Percentiles rank a stretch among this genome's conserved stretches.
Conservation (phyloP, 1,139 yeast genomes). For the Geotrichum histeridarum region DNA sequence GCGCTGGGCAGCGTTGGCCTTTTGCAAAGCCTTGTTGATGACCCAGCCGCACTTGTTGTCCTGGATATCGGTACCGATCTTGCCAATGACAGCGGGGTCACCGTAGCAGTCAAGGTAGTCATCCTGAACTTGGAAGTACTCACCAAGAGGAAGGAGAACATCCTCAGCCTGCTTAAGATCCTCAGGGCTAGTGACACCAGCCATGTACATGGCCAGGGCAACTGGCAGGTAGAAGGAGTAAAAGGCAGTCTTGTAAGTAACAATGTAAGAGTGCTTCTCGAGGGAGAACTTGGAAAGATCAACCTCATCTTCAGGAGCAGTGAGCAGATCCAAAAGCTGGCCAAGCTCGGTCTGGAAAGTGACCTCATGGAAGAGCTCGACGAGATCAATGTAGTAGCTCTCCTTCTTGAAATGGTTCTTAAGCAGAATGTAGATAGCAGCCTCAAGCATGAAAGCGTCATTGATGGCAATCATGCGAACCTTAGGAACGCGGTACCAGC, state of each 20-base stretch:
- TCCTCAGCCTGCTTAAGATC: conserved; percentile 87
- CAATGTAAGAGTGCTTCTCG: conserved; percentile 89
- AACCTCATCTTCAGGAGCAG: conserved; percentile 94
- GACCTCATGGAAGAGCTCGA: conserved; percentile 79
- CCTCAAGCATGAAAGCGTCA: conserved; percentile 95
- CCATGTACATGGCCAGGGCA: conserved; percentile 90
- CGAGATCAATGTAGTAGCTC: conserved; percentile 76
- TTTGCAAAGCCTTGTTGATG: conserved; percentile 82
- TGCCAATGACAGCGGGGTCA: conserved; percentile 94
- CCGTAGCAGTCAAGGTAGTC: conserved; percentile 97
- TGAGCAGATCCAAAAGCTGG: conserved; percentile 87
- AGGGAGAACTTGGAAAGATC: conserved; percentile 83
- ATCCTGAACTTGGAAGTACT: conserved; percentile 98
- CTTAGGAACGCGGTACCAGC: conserved; percentile 82
- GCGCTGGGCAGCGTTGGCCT: conserved; percentile 79
- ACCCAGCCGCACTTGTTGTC: conserved; percentile 99
- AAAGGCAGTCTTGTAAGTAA: conserved; percentile 93
- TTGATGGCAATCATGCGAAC: conserved; percentile 94
- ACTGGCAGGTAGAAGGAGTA: conserved; percentile 97
- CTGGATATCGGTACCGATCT: conserved; percentile 96
- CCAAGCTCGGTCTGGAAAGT: conserved; percentile 98
- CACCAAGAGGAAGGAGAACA: conserved; percentile 90
- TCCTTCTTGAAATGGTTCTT: conserved; percentile 84
- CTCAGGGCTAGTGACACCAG: conserved; percentile 63
- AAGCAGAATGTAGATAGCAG: conserved; percentile 82